A percentile compares a stretch with the other conserved stretches of the same genome.
Evolutionary conservation across 2,329 filamentous ascomycete genomes (phyloP).

Genomic region (Phialophora chinensis): DNA sequence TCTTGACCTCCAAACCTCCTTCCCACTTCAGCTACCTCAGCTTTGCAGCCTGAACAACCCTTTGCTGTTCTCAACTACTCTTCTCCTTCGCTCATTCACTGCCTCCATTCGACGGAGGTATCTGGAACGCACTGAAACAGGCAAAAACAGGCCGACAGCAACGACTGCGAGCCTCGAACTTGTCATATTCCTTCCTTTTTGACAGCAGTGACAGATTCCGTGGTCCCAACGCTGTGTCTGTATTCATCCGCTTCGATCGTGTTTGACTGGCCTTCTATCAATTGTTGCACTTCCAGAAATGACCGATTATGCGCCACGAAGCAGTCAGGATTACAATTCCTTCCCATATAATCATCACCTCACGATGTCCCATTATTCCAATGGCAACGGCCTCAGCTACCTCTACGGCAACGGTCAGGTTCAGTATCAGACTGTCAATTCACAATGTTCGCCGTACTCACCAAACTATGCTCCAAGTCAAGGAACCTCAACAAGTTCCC

Average conservation of each 20-base stretch:
- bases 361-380: conserved; percentile 42
- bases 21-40: neutral
- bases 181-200: conserved; percentile 30
- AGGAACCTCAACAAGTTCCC: conserved; percentile 42
- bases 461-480: conserved; percentile 47
- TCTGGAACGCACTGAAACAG: conserved; percentile 6
- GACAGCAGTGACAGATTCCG: conserved; percentile 33
- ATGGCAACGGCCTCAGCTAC: conserved; percentile 40
- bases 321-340: conserved; percentile 44
- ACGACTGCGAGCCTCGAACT: conserved; percentile 19
- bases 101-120: conserved; percentile 4
- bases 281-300: conserved; percentile 41
- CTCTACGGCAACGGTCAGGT: conserved; percentile 37
- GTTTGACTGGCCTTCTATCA: conserved; percentile 31
- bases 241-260: conserved; percentile 26
- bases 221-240: conserved; percentile 21
- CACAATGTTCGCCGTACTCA: conserved; percentile 48
- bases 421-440: conserved; percentile 40
- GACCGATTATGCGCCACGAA: conserved; percentile 50
- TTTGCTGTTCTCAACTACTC: neutral
- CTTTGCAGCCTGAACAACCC: neutral
- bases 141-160: conserved; percentile 11
- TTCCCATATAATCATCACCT: conserved; percentile 34
- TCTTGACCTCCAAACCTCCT: neutral
- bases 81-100: neutral